Conservation (phyloP, 2,329 filamentous ascomycete species). For the Trichoderma arundinaceum region DNA sequence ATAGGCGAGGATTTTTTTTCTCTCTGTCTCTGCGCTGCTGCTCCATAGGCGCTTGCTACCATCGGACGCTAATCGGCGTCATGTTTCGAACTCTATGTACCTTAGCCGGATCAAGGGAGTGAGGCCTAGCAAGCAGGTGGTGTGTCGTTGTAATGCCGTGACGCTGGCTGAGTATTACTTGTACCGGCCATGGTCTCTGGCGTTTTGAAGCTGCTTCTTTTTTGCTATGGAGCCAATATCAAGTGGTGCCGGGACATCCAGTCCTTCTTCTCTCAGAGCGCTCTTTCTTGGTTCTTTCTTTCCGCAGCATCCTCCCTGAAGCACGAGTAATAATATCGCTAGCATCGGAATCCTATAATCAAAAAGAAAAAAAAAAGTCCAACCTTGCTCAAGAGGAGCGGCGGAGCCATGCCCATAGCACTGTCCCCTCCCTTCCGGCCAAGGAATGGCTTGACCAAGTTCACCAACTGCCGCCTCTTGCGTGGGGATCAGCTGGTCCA, state of each 20-base stretch:
- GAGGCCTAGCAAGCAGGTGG: not conserved
- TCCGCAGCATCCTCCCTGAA: slow-evolving; percentile 26
- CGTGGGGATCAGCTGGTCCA: slow-evolving; percentile 70
- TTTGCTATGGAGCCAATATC: slow-evolving; percentile 30
- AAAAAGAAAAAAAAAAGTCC: not conserved
- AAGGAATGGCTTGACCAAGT: slow-evolving; percentile 73
- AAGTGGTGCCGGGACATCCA: slow-evolving; percentile 16
- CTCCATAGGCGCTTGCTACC: slow-evolving; percentile 31
- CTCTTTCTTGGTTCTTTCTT: slow-evolving; percentile 8
- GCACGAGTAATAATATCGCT: not conserved
- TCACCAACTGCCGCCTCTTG: slow-evolving; percentile 85
- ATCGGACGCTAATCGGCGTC: slow-evolving; percentile 31
- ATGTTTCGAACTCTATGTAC: slow-evolving; percentile 20
- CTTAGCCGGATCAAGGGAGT: slow-evolving; percentile 23
- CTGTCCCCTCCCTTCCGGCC: slow-evolving; percentile 45
- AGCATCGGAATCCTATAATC: not conserved
- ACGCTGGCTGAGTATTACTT: slow-evolving; percentile 6
- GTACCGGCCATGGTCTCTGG: slow-evolving; percentile 27
- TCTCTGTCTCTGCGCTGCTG: not conserved
- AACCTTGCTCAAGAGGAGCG: not conserved
- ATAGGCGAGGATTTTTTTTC: slow-evolving; percentile 26
- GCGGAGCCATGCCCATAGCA: slow-evolving; percentile 55
- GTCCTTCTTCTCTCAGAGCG: slow-evolving; percentile 24
- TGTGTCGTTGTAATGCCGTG: slow-evolving; percentile 10
- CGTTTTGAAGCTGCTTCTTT: slow-evolving; percentile 24